Conservation (phyloP, 345 rosid species). For the Durio zibethinus region DNA sequence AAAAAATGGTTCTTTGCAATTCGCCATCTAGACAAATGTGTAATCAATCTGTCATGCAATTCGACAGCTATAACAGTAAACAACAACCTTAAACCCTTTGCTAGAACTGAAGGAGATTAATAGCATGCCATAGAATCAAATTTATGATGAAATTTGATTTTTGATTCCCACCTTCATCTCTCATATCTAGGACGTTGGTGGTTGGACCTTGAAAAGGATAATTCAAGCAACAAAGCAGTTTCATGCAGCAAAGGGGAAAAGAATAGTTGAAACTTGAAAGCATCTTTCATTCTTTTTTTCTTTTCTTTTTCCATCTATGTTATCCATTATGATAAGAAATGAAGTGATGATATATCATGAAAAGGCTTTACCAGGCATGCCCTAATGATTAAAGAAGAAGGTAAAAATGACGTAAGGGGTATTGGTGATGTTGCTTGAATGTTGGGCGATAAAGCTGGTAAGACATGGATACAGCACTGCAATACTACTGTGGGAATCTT, state of each 20-base stretch:
- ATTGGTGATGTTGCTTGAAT: not conserved
- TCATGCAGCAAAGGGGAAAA: not conserved
- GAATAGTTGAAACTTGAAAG: not conserved
- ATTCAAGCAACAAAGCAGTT: conserved; percentile 14
- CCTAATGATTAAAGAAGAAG: conserved; percentile 18
- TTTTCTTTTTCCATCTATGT: not conserved
- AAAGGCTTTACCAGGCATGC: not conserved
- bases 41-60: not conserved
- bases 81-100: not conserved
- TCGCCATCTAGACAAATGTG: too few relatives aligned
- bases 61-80: not conserved
- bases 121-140: not conserved
- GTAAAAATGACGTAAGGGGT: conserved; percentile 3
- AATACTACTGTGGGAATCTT: conserved; percentile 15
- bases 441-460: conserved; percentile 20
- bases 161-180: not conserved
- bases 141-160: not conserved
- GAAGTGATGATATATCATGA: not conserved
- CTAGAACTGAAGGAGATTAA: not conserved
- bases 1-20: too few relatives aligned
- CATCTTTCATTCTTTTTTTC: not conserved
- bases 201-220: conserved; percentile 23
- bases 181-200: not conserved
- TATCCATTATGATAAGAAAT: not conserved
- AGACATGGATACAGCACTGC: not conserved